A percentile compares a stretch with the other conserved stretches of the same genome.
Evolutionary conservation across 2,329 filamentous ascomycete species (phyloP).

Genomic region (Chaetoscypha palmicola): DNA sequence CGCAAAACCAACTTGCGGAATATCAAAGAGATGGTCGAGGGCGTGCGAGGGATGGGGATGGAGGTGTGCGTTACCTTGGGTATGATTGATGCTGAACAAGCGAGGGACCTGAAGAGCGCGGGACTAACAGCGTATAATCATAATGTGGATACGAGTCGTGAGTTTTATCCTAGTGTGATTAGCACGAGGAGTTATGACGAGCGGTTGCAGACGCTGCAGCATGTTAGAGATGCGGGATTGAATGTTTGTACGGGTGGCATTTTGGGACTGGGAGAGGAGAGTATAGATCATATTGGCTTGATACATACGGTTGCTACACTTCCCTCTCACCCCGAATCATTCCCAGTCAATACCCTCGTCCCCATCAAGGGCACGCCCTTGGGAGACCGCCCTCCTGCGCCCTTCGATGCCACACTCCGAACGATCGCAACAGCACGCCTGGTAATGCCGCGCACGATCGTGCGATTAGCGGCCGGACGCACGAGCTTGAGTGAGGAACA

Average conservation of each 20-base stretch:
- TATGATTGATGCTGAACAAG: slow-evolving; percentile 80
- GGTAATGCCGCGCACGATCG: slow-evolving; percentile 78
- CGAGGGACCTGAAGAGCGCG: slow-evolving; percentile 72
- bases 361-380: slow-evolving; percentile 86
- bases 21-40: slow-evolving; percentile 78
- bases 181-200: slow-evolving; percentile 84
- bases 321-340: slow-evolving; percentile 77
- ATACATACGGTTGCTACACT: slow-evolving; percentile 77
- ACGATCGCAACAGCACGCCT: slow-evolving; percentile 79
- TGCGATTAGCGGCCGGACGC: slow-evolving; percentile 77
- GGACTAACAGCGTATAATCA: slow-evolving; percentile 91
- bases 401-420: slow-evolving; percentile 71
- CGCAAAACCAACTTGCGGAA: slow-evolving; percentile 78
- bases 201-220: slow-evolving; percentile 67
- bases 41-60: slow-evolving; percentile 76
- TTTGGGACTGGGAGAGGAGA: slow-evolving; percentile 72
- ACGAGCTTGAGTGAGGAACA: slow-evolving; percentile 83
- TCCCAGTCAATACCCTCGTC: slow-evolving; percentile 85
- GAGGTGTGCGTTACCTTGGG: slow-evolving; percentile 90
- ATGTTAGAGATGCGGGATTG: slow-evolving; percentile 80
- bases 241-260: slow-evolving; percentile 90
- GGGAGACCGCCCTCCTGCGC: slow-evolving; percentile 63
- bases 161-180: slow-evolving; percentile 83
- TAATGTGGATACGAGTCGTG: slow-evolving; percentile 84
- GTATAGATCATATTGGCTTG: slow-evolving; percentile 73